Base-by-base conservation (phyloP, 164 flowering plant species). In the Aristolochia californica region DNA sequence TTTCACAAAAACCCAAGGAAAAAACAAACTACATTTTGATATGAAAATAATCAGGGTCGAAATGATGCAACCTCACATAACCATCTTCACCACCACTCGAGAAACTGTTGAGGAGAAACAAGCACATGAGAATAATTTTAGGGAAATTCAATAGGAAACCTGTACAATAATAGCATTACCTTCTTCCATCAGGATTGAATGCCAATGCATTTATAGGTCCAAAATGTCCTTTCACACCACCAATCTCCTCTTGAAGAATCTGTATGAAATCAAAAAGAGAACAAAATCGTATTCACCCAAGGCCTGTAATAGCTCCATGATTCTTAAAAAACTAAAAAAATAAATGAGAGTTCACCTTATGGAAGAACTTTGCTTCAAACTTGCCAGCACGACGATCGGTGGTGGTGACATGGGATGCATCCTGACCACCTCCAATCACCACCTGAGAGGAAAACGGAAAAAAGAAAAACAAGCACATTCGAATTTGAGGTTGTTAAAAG, bases 341-440 rank as follows among this genome's bases (percentile, higher is more conserved):
- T 34, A 34, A 49, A 50, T 27, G 44, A 47, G 21, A 47, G 21
- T 17, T 61, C 62, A 84, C 96, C 90, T 87, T 83, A 78, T 91
- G 88, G 73, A 65, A 88, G 63, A 88, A 87, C 72, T 87, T 91
- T 26, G 98, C 97, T 49, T 88, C 97, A 70, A 93, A 93, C 62
- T 93, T 93, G 57, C 97, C 98, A 55, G 97, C 91, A 74, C 97
- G 95, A 62, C 82, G 97, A 74, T 85, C 97, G 55, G 97, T 89
- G 15, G 82, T 89, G 9, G 97, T 93, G 61, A 93, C 97, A 58
- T 73, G 53, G 24, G 85, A 81, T 67, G 97, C 96, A 70, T 87
- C 94, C 66, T 93, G 98, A 68, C 98, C 98, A 75, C 98, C 99
- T 59, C 96, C 99, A 67, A 89, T 80, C 54, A 89, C 97, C 68